A percentile compares a stretch with the other conserved stretches of the same genome.
Evolutionary conservation across 2,329 filamentous ascomycete species (phyloP).

Genomic region (Pyrenochaeta sp.): DNA sequence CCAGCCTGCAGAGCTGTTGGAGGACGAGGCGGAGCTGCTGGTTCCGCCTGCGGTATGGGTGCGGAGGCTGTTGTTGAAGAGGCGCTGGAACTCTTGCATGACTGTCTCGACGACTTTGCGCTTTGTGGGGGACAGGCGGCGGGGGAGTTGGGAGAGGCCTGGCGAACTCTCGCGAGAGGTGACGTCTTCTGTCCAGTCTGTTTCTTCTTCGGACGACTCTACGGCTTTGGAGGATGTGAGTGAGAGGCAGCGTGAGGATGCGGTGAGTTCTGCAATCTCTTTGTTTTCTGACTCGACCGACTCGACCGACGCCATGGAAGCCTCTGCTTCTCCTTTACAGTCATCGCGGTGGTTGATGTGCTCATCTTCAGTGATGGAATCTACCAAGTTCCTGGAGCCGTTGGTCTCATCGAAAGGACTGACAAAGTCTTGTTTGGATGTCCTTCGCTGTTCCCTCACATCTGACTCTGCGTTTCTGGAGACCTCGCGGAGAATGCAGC

Average conservation of each 20-base stretch:
- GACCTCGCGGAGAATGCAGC: slow-evolving; percentile 66
- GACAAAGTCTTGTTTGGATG: too few species aligned
- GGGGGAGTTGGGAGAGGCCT: slow-evolving; percentile 20
- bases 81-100: slow-evolving; percentile 31
- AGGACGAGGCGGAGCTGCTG: slow-evolving; percentile 9
- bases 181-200: slow-evolving; percentile 32
- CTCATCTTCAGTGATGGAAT: not conserved
- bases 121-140: slow-evolving; percentile 29
- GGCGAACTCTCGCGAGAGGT: slow-evolving; percentile 26
- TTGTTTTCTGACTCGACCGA: slow-evolving; percentile 2
- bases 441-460: not conserved
- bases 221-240: slow-evolving; percentile 25
- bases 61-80: slow-evolving; percentile 18
- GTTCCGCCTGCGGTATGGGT: slow-evolving; percentile 13
- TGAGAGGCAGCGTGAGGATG: slow-evolving; percentile 28
- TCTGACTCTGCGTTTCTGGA: slow-evolving; percentile 6
- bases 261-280: slow-evolving; percentile 23
- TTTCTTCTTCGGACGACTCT: slow-evolving; percentile 33
- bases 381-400: not conserved
- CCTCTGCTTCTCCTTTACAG: not conserved
- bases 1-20: slow-evolving; percentile 6
- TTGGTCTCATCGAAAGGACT: not conserved
- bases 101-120: slow-evolving; percentile 23
- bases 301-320: not conserved
- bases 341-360: not conserved